These are phyloP conservation scores for Beta lomatogona DNA, from an alignment of 179 eudicot species.

Conservation along the genomic window DNA sequence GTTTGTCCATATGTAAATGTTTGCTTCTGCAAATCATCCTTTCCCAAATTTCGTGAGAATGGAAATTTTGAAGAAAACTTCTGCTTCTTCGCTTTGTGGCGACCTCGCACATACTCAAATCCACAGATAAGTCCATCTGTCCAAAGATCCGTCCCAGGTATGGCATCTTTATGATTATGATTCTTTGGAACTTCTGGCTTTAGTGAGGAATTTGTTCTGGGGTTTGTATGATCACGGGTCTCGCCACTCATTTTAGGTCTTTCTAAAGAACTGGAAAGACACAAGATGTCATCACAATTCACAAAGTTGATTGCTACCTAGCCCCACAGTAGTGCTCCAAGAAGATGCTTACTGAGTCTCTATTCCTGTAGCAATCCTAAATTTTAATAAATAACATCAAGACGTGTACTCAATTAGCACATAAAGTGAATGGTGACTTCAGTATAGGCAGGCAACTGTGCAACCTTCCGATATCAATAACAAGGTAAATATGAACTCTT, in stretches of 20 bases:
- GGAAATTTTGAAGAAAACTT: conserved; percentile 42
- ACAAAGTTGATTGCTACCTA: not conserved
- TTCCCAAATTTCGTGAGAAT: conserved; percentile 33
- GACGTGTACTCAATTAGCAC: not conserved
- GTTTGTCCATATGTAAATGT: conserved; percentile 26
- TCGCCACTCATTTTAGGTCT: conserved; percentile 40
- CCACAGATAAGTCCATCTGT: conserved; percentile 91
- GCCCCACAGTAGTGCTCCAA: not conserved
- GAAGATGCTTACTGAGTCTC: conserved; percentile 9
- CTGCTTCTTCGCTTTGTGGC: conserved; percentile 39
- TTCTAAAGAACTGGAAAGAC: not conserved
- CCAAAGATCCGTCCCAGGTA: conserved; percentile 70
- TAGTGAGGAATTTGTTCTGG: conserved; percentile 32
- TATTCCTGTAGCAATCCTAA: not conserved
- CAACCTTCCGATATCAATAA: conserved; percentile 1
- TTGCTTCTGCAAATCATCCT: conserved; percentile 39
- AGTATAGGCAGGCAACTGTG: not conserved
- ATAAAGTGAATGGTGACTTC: not conserved
- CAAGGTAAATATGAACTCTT: not conserved
- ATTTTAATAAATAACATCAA: not conserved
- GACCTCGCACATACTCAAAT: conserved; percentile 73
- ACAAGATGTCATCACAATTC: not conserved
- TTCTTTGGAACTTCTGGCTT: conserved; percentile 45
- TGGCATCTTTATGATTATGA: conserved; percentile 47
- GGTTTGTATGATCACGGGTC: conserved; percentile 30